Evolutionary conservation across 371 early-diverging fungal species (phyloP).

Genomic region (Choanephora cucurbitarum): DNA sequence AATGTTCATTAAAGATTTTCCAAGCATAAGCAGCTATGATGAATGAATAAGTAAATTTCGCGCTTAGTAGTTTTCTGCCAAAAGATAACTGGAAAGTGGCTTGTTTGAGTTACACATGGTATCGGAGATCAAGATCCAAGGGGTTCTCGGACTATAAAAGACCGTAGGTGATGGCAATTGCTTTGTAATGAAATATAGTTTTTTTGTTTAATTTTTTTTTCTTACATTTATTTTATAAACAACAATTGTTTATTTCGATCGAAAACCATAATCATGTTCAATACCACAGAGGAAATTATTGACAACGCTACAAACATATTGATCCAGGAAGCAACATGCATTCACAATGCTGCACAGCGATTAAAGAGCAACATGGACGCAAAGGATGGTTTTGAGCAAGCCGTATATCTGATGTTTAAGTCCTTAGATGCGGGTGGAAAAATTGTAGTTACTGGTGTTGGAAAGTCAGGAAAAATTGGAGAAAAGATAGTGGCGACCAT

Average conservation of each 20-base stretch:
- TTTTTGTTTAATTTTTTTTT: slow-evolving; percentile 1
- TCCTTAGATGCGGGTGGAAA: slow-evolving; percentile 51
- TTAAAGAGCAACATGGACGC: slow-evolving; percentile 22
- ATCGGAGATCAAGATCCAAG: slow-evolving; percentile 8
- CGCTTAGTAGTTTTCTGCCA: neutral
- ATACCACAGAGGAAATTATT: slow-evolving; percentile 21
- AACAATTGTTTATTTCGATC: too few species aligned
- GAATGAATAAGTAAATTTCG: neutral
- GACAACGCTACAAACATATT: slow-evolving; percentile 27
- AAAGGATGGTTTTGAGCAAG: slow-evolving; percentile 41
- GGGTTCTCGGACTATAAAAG: neutral
- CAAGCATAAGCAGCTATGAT: neutral
- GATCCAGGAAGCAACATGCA: slow-evolving; percentile 37
- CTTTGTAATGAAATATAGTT: neutral
- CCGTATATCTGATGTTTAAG: slow-evolving; percentile 40
- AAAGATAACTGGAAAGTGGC: neutral
- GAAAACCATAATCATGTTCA: slow-evolving; percentile 10
- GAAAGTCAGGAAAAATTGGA: slow-evolving; percentile 66
- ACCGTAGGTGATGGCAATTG: neutral
- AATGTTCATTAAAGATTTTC: neutral
- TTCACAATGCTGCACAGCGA: slow-evolving; percentile 39
- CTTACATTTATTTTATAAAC: neutral
- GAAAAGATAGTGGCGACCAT: slow-evolving; percentile 68
- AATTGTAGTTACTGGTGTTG: slow-evolving; percentile 65
- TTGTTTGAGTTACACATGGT: neutral